Conservation (phyloP, 2,329 filamentous ascomycete species). For the Cladosporium sp. region DNA sequence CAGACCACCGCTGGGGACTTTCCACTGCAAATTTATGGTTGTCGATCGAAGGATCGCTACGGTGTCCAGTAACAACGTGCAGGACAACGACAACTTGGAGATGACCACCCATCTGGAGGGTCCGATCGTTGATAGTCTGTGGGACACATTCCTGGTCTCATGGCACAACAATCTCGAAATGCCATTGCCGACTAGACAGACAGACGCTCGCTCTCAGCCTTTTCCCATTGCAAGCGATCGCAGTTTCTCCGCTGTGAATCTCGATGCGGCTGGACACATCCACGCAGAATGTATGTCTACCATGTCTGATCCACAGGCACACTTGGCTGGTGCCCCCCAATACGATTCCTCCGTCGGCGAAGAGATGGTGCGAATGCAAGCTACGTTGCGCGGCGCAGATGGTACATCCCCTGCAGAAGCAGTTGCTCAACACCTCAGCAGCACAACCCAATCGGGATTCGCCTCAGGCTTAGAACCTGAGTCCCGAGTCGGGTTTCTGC, state of each 20-base stretch:
- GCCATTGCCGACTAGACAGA: conserved; percentile 56
- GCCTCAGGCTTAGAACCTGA: conserved; percentile 46
- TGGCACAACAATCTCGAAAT: conserved; percentile 67
- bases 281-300: conserved; percentile 25
- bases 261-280: conserved; percentile 36
- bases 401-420: conserved; percentile 58
- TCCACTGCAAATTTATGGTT: conserved; percentile 76
- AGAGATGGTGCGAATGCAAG: conserved; percentile 64
- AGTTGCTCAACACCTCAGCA: conserved; percentile 63
- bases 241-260: conserved; percentile 30
- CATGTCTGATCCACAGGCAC: conserved; percentile 50
- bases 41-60: conserved; percentile 71
- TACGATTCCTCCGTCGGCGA: conserved; percentile 63
- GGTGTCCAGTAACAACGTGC: conserved; percentile 76
- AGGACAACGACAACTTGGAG: conserved; percentile 71
- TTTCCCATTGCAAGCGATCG: conserved; percentile 36
- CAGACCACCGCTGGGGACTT: conserved; percentile 67
- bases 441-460: conserved; percentile 30
- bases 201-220: conserved; percentile 32
- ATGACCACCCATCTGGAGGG: conserved; percentile 79
- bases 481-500: conserved; percentile 38
- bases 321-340: conserved; percentile 60
- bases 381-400: conserved; percentile 51
- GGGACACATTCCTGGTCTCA: conserved; percentile 71
- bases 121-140: conserved; percentile 72